phyloP scores from a whole-genome alignment of 228 moss, liverwort and hornwort species.

The Sphagnum fallax region DNA sequence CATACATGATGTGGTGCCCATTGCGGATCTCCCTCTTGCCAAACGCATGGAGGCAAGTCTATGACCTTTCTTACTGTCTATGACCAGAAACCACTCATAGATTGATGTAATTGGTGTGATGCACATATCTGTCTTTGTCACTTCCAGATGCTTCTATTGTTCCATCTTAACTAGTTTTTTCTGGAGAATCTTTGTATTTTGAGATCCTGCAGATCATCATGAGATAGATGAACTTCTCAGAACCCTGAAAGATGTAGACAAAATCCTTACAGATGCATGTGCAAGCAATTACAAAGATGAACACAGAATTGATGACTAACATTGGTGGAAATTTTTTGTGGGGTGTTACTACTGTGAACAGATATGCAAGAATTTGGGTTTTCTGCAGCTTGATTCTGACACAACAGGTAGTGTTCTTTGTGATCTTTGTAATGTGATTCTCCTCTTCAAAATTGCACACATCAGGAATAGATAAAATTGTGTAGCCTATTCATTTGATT shows the following conservation, averaged over 20 bases:
- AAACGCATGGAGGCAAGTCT: conserved; percentile 54
- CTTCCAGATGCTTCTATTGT: too few species aligned
- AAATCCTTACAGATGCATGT: too few species aligned
- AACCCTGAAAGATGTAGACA: too few species aligned
- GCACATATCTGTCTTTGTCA: too few species aligned
- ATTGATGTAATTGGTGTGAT: too few species aligned
- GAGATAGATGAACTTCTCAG: background rate
- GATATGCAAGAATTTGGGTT: conserved; percentile 62
- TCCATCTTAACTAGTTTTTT: too few species aligned
- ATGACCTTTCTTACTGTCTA: background rate
- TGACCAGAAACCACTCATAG: background rate
- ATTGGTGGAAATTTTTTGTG: background rate
- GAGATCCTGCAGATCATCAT: background rate
- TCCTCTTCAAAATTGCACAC: background rate
- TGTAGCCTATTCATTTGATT: background rate
- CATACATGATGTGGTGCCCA: conserved; percentile 32
- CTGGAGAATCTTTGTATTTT: background rate
- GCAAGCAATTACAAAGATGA: too few species aligned
- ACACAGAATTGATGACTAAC: too few species aligned
- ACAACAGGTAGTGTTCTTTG: too few species aligned
- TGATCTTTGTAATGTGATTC: background rate
- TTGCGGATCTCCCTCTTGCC: conserved; percentile 65
- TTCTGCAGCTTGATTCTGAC: conserved; percentile 24
- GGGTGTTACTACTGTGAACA: conserved; percentile 7
- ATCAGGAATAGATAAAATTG: background rate